Percentiles rank a stretch among this genome's conserved stretches.
Conservation (phyloP, 768 basidiomycete species). For the Artomyces pyxidatus region DNA sequence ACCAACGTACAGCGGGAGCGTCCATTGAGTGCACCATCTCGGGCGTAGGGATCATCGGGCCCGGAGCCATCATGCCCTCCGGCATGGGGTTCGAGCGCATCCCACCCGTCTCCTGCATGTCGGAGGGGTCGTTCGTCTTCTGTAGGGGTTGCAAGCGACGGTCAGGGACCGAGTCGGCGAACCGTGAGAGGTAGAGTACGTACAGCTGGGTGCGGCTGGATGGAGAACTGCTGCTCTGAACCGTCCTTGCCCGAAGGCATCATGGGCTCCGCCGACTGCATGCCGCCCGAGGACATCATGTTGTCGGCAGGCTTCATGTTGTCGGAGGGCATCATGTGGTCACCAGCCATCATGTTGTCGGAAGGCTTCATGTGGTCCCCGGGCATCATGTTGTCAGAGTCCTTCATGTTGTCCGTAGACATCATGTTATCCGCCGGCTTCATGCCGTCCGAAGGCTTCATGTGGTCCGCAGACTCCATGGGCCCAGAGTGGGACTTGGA, state of each 20-base stretch:
- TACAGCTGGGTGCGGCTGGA: constrained; percentile 52
- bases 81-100: constrained; percentile 22
- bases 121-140: constrained; percentile 51
- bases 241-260: no score
- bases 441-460: constrained; percentile 21
- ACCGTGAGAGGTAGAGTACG: constrained; percentile 6
- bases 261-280: no score
- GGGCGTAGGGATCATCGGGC: constrained; percentile 38
- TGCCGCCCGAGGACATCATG: no score
- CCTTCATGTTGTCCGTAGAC: no score
- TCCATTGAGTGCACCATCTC: constrained; percentile 36
- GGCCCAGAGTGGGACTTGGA: neutral
- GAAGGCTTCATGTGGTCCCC: no score
- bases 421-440: no score
- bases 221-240: constrained; percentile 32
- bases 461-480: neutral
- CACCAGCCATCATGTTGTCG: no score
- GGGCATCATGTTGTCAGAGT: no score
- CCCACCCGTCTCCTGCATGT: constrained; percentile 23
- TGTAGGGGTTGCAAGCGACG: constrained; percentile 17
- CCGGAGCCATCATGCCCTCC: constrained; percentile 32
- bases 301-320: no score
- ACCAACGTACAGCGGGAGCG: constrained; percentile 34
- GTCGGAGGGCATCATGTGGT: no score
- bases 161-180: neutral